phyloP scores from a whole-genome alignment of 2,329 filamentous ascomycete genomes.

The Erysiphe neolycopersici region DNA sequence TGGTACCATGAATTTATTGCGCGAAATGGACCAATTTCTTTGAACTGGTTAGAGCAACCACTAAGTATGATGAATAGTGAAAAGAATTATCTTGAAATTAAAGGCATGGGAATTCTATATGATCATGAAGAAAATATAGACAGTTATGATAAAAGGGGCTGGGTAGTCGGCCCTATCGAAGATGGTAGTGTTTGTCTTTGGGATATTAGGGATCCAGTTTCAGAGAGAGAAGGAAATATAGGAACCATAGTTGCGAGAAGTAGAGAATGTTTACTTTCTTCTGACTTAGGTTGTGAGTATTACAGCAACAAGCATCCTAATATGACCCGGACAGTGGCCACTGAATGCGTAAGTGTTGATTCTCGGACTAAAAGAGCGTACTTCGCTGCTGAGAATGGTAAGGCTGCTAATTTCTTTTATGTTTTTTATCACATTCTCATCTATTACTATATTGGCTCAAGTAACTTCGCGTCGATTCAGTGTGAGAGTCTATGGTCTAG shows the following conservation, averaged over 20 bases:
- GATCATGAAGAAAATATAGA: constrained; percentile 16
- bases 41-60: constrained; percentile 53
- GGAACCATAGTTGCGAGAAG: constrained; percentile 42
- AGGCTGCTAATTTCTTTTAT: constrained; percentile 8
- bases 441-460: neutral
- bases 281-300: constrained; percentile 19
- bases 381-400: constrained; percentile 50
- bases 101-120: constrained; percentile 45
- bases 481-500: neutral
- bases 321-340: constrained; percentile 44
- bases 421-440: neutral
- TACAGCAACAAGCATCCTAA: constrained; percentile 25
- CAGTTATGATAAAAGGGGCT: constrained; percentile 8
- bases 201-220: constrained; percentile 28
- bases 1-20: constrained; percentile 86
- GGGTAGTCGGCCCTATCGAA: constrained; percentile 53
- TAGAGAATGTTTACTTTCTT: constrained; percentile 36
- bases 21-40: constrained; percentile 42
- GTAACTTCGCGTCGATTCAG: neutral
- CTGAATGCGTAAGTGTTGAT: constrained; percentile 65
- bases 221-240: constrained; percentile 23
- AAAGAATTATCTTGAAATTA: constrained; percentile 32
- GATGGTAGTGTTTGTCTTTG: constrained; percentile 74
- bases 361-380: constrained; percentile 40
- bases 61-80: constrained; percentile 17